A percentile compares a stretch with the other conserved stretches of the same genome.
Conservation (phyloP, 306 rosid species). For the Macrotyloma uniflorum region DNA sequence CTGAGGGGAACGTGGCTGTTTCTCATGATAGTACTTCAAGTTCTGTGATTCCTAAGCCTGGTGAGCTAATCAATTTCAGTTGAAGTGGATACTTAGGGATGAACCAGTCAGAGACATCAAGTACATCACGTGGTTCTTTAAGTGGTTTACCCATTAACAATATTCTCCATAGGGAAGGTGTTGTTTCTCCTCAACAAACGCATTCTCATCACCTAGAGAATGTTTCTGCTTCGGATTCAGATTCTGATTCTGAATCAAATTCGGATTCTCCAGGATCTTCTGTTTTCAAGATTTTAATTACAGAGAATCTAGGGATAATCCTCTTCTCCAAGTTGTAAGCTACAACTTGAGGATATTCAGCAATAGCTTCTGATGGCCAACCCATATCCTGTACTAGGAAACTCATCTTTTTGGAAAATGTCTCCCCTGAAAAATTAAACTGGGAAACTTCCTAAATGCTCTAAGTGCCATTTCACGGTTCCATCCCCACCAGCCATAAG, state of each 20-base stretch:
- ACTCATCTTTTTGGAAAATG: constrained; percentile 8
- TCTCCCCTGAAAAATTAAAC: too few species aligned
- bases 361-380: constrained; percentile 3
- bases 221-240: constrained; percentile 55
- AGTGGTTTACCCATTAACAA: too few species aligned
- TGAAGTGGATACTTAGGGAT: too few species aligned
- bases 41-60: constrained; percentile 47
- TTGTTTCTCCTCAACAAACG: constrained; percentile 51
- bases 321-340: constrained; percentile 40
- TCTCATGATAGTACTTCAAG: constrained; percentile 56
- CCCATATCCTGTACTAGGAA: constrained; percentile 41
- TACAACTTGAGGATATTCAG: neutral
- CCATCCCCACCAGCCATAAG: constrained; percentile 41
- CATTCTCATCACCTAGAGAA: constrained; percentile 43
- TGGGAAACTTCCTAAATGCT: constrained; percentile 42
- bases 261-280: constrained; percentile 65
- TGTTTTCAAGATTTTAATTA: constrained; percentile 39
- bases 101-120: too few species aligned
- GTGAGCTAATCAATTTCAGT: too few species aligned
- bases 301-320: constrained; percentile 27
- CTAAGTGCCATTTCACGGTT: neutral
- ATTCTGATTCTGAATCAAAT: constrained; percentile 52
- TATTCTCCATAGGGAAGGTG: too few species aligned
- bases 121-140: too few species aligned
- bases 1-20: constrained; percentile 44